Evolutionary conservation across 192 early-diverging fungal species (phyloP), one percentile per base, ranked within the genome.

Genomic region (Globomyces pollinis-pini): DNA sequence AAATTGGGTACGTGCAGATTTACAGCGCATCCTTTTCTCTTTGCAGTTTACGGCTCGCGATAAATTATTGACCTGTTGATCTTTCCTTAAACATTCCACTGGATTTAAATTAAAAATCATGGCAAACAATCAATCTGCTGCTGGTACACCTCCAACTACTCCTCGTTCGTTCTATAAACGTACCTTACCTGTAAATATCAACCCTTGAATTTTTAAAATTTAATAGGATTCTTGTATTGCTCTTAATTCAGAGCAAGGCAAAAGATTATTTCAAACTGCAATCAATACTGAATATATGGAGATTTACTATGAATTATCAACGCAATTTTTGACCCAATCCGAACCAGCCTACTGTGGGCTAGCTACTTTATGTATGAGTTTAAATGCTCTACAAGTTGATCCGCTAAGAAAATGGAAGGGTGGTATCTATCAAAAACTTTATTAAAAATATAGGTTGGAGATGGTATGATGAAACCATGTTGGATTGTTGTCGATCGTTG

Each of bases 311-410:
- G 23, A 41, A 13, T 65, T 76, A 11, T 60, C 70, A 1, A 31
- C 59, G 41, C 68, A 76, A 43, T 76, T 57, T 43, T 28, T 61
- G 13, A 76, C 69, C 7, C 74, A 76, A 61, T 34, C 59, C 9
- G 74, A 76, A 43, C 74, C 74, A 4, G 74, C 74, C 2, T 70
- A 60, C 34, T 76, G 74, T 50, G 74, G 74, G 0, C 54, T 73
- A 41, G 50, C 38, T 13, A 63, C 74, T 23, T 68, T 76, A 3
- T 59, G 59, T 24, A 76, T 76, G 74, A 57, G 66, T 0, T 39
- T 76, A 16, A 76, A 76, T 39, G 61, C 74, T 16, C 63, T 76
- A 24, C 64, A 64, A 20, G 61, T 76, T 11, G 74, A 76, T 70
- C 74, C 74, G 13, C 38, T 43, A 38, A 35, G 64, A 55, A 62